phyloP scores from a whole-genome alignment of 495 filamentous ascomycete genomes.

The Penicillium chermesinum region DNA sequence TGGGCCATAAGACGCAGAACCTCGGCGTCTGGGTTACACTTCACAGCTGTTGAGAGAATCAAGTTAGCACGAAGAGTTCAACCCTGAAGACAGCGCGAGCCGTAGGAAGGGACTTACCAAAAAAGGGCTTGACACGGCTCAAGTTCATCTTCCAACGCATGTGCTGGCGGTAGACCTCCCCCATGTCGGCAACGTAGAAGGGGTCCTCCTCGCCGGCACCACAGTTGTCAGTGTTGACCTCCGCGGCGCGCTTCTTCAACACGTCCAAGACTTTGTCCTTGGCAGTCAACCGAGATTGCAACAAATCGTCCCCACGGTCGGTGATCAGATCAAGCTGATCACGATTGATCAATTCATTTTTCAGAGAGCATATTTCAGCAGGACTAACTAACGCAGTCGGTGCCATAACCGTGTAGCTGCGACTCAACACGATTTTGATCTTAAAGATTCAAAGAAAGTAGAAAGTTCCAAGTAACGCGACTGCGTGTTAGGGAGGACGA shows the following conservation, averaged over 20 bases:
- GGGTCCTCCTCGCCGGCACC: constrained; percentile 90
- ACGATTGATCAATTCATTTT: constrained; percentile 29
- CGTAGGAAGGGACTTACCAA: constrained; percentile 57
- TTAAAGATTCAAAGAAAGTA: constrained; percentile 16
- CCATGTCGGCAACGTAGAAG: constrained; percentile 97
- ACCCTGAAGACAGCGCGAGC: not conserved
- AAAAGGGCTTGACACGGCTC: constrained; percentile 90
- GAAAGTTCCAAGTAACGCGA: constrained; percentile 24
- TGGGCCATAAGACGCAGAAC: constrained; percentile 80
- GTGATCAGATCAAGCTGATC: constrained; percentile 23
- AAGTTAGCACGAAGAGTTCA: constrained; percentile 1
- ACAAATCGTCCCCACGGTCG: constrained; percentile 39
- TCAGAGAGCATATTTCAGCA: constrained; percentile 46
- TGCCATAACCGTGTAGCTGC: constrained; percentile 60
- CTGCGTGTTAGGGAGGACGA: constrained; percentile 78
- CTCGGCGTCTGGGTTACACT: constrained; percentile 93
- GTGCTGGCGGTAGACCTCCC: constrained; percentile 98
- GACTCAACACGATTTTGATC: constrained; percentile 28
- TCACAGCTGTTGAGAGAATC: constrained; percentile 62
- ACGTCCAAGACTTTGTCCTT: constrained; percentile 68
- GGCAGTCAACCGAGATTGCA: constrained; percentile 45
- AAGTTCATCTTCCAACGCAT: constrained; percentile 96
- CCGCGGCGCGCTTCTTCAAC: constrained; percentile 73
- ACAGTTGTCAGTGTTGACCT: constrained; percentile 78
- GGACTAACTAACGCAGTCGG: constrained; percentile 55